Evolutionary conservation across 805 yeast genomes (phyloP).

Genomic region (Yarrowia osloensis): DNA sequence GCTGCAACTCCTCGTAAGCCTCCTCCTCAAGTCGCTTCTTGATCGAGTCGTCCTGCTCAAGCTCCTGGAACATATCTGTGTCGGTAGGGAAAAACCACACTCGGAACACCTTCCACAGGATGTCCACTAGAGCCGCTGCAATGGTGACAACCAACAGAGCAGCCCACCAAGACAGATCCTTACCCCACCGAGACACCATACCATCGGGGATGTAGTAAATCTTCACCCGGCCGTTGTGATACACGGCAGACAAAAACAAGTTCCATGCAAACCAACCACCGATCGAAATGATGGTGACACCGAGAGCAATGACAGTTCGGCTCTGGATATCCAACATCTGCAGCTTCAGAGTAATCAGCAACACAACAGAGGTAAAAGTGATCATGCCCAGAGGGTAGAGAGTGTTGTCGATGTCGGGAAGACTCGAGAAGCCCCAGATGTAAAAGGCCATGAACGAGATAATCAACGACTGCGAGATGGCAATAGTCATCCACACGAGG

Average conservation of each 20-base stretch:
- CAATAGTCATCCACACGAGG: constrained; percentile 74
- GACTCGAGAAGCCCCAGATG: constrained; percentile 62
- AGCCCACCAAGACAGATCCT: constrained; percentile 87
- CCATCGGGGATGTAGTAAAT: constrained; percentile 70
- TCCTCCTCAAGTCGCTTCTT: constrained; percentile 70
- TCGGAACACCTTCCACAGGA: constrained; percentile 59
- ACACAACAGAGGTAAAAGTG: constrained; percentile 68
- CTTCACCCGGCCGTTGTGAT: constrained; percentile 35
- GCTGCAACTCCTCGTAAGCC: constrained; percentile 63
- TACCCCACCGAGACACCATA: constrained; percentile 70
- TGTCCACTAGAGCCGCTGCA: constrained; percentile 67
- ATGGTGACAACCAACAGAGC: constrained; percentile 57
- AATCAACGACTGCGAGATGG: constrained; percentile 69
- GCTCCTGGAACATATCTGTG: constrained; percentile 72
- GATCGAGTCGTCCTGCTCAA: constrained; percentile 69
- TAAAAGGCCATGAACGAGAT: constrained; percentile 66
- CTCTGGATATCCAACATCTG: constrained; percentile 77
- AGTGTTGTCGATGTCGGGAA: constrained; percentile 69
- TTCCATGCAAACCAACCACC: constrained; percentile 90
- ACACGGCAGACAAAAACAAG: constrained; percentile 45
- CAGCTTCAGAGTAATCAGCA: constrained; percentile 74
- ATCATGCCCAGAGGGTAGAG: constrained; percentile 81
- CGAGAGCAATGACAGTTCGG: constrained; percentile 66
- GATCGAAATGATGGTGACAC: constrained; percentile 67
- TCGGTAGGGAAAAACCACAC: constrained; percentile 65